Evolutionary conservation across 768 basidiomycete species (phyloP), one percentile per base, ranked within the genome.

Genomic region (Amanita rubescens): DNA sequence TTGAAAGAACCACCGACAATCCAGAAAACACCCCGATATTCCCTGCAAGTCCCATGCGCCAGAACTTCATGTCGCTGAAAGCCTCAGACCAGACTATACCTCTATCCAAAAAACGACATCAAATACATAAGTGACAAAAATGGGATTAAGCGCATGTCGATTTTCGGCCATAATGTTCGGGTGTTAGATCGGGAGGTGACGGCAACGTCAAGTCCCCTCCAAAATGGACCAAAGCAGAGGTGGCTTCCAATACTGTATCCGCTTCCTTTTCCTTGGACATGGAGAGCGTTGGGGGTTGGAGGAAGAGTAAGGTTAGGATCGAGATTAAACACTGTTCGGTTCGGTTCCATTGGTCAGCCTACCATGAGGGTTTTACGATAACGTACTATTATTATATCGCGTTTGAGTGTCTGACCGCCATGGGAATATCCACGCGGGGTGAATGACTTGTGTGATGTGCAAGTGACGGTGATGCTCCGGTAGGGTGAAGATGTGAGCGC

Each of bases 61-160:
- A 39, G 20, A 5, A 53, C 20, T 43, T 38, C 42, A 11, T 9
- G 43, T 22, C 24, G n/a, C 25, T 22, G 19, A 6, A 3, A 5
- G 2, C 42, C 22, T 5, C 32, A 45, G n/a, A n/a, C n/a, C n/a
- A n/a, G n/a, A 25, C 6, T 32, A 60, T 46, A 75, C 81, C 80
- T 72, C 84, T 69, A 61, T 87, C 85, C 63, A 85, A 67, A 64
- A n/a, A 84, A 85, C 3, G 79, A 79, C 24, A 84, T 62, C 41
- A 87, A 67, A 60, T 84, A 85, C 72, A 85, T 78, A 44, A 82
- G 54, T 2, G 75, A 67, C 22, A 85, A 64, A 19, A 82, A 80
- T 0, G 81, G 80, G 73, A 82, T 75, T 38, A 84, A 67, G 47
- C 79, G 69, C 5, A 73, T 33, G 56, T 85, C 84, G 22, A 85